Base-by-base conservation (phyloP, 2,329 filamentous ascomycete genomes). In the Davidsoniella neocaledoniae region DNA sequence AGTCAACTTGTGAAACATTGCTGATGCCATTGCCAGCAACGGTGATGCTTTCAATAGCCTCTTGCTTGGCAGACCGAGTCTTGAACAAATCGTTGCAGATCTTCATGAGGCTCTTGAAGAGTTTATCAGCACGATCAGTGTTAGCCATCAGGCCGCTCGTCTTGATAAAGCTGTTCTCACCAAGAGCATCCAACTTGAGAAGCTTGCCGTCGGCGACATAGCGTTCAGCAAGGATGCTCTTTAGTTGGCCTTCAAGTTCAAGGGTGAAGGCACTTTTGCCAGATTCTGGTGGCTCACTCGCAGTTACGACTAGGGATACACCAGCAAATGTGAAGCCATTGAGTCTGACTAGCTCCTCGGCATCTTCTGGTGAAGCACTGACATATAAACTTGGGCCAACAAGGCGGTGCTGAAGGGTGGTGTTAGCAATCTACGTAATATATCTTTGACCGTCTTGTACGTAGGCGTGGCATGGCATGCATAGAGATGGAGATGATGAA, bases 81-180 rank as follows among this genome's bases (percentile, higher is more conserved):
- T 81, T 79, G 67, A 94, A 94, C 16, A 82, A 74, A 54, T 77
- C 69, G 48, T 93, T 80, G 61, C 85, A 87, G 43, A 95, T 79
- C 53, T 77, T 79, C 84, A 96, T 94, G 54, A 96, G 71, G 1
- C 85, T 90, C 48, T 84, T 85, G 66, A 96, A 95, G 54, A 94
- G 84, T 63, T 95, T 98, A 55, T 83, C 76, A 43, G 83, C 79
- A 1, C 79, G 80, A 3, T 81, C 77, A 52, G 74, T 76, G 53
- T 69, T 77, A 54, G 78, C 74, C 61, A 94, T 87, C 58, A 90
- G 83, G 37, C 84, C 84, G 64, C 87, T 79, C 40, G 74, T 70
- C 49, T 79, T 70, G 4, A 96, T 73, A 52, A 80, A 76, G 2
- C 77, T 67, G 58, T 96, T 90, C 44, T 74, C 69, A 29, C 76